Conservation (phyloP, 495 filamentous ascomycete species). For the Aspergillus wentii region DNA sequence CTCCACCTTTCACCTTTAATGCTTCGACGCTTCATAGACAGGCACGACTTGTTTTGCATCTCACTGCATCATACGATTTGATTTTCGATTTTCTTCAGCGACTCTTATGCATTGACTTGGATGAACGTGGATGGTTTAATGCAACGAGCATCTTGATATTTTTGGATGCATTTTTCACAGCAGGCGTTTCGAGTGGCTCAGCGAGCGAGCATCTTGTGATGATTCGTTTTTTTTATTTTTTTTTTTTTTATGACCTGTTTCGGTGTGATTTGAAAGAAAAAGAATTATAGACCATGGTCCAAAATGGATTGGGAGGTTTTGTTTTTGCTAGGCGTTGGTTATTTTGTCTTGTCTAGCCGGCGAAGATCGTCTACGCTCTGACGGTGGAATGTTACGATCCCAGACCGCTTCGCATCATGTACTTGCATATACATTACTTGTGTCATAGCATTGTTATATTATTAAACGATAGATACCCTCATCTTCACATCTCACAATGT, state of each 20-base stretch:
- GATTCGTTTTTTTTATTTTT: conserved; percentile 11
- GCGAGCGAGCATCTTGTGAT: conserved; percentile 18
- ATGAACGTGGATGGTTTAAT: too few relatives aligned
- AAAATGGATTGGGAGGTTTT: conserved; percentile 9
- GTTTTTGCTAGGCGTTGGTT: conserved; percentile 11
- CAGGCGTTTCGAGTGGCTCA: conserved; percentile 11
- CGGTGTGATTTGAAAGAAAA: too few relatives aligned
- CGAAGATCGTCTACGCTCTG: too few relatives aligned
- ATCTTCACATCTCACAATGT: too few relatives aligned
- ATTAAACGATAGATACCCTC: too few relatives aligned
- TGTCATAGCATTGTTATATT: too few relatives aligned
- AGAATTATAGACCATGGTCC: conserved; percentile 14
- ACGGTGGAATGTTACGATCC: too few relatives aligned
- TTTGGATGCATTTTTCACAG: conserved; percentile 8
- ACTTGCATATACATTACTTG: too few relatives aligned
- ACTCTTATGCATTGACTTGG: too few relatives aligned
- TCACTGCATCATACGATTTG: conserved; percentile 16
- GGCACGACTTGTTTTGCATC: conserved; percentile 11
- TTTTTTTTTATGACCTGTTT: conserved; percentile 11
- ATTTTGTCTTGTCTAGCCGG: neutral
- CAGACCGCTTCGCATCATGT: too few relatives aligned
- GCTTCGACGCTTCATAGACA: conserved; percentile 7
- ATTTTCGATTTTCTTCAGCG: conserved; percentile 14
- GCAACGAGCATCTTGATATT: conserved; percentile 21
- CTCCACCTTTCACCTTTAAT: too few relatives aligned